Evolutionary conservation across 2,329 filamentous ascomycete genomes (phyloP).

Genomic region (Chaetomium sp.): DNA sequence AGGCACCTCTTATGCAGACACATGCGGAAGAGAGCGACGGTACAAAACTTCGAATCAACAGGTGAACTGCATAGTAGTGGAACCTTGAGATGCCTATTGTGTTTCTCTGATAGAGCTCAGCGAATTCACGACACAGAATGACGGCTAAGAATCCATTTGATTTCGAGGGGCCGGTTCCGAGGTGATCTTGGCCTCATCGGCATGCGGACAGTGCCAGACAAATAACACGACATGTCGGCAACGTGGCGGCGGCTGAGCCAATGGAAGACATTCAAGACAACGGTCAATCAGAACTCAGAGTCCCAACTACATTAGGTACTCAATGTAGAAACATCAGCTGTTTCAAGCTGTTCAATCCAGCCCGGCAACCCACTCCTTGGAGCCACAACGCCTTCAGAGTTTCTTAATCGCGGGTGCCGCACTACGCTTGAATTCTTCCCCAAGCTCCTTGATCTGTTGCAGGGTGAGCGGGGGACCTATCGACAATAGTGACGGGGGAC

Average conservation of each 20-base stretch:
- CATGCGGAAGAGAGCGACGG: not conserved
- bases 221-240: not conserved
- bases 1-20: not conserved
- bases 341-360: conserved; percentile 1
- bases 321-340: not conserved
- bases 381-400: not conserved
- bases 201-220: not conserved
- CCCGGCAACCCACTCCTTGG: not conserved
- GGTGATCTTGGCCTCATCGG: not conserved
- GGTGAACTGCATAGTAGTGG: not conserved
- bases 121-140: not conserved
- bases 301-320: not conserved
- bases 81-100: not conserved
- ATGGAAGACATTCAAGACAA: not conserved
- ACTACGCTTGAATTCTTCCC: conserved; percentile 3
- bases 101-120: not conserved
- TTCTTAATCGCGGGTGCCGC: not conserved
- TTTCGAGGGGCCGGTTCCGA: not conserved
- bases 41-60: not conserved
- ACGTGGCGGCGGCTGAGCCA: not conserved
- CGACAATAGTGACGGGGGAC: conserved; percentile 1
- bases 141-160: not conserved
- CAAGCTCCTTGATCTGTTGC: conserved; percentile 2
- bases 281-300: not conserved
- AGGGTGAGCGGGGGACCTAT: not conserved